Conservation (phyloP, 176 grass and related monocot species). For the Chloris gayana region DNA sequence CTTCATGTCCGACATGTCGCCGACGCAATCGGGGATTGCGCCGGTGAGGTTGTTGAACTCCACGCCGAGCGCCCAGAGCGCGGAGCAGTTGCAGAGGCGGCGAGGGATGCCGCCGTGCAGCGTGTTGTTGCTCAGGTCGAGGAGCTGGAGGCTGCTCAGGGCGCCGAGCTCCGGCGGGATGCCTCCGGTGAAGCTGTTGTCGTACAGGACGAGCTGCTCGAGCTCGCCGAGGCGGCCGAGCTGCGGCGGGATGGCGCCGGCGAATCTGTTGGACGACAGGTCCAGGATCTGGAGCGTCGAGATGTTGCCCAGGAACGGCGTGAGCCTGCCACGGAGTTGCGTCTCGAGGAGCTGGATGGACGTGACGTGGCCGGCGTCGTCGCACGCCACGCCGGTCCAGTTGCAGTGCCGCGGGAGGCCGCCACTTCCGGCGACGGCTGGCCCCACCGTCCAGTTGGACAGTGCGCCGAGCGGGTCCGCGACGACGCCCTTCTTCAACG, state of each 20-base stretch:
- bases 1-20: constrained; percentile 44
- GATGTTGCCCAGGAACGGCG: constrained; percentile 82
- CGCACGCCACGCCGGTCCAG: constrained; percentile 75
- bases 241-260: constrained; percentile 55
- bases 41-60: constrained; percentile 63
- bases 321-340: constrained; percentile 58
- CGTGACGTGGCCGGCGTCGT: constrained; percentile 49
- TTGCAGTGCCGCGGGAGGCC: constrained; percentile 53
- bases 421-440: not conserved
- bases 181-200: constrained; percentile 55
- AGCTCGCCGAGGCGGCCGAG: constrained; percentile 57
- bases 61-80: constrained; percentile 39
- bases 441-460: constrained; percentile 46
- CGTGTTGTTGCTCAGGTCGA: constrained; percentile 56
- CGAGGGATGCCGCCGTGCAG: constrained; percentile 57
- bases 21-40: constrained; percentile 62
- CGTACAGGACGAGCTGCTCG: constrained; percentile 29
- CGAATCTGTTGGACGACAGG: constrained; percentile 58
- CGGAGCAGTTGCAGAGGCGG: constrained; percentile 75
- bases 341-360: constrained; percentile 52
- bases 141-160: constrained; percentile 34
- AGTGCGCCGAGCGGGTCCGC: constrained; percentile 62
- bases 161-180: constrained; percentile 71
- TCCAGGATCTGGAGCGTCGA: constrained; percentile 76
- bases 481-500: constrained; percentile 65